Evolutionary conservation across 1,139 yeast genomes (phyloP).

Genomic region (Suhomyces chickasaworum): DNA sequence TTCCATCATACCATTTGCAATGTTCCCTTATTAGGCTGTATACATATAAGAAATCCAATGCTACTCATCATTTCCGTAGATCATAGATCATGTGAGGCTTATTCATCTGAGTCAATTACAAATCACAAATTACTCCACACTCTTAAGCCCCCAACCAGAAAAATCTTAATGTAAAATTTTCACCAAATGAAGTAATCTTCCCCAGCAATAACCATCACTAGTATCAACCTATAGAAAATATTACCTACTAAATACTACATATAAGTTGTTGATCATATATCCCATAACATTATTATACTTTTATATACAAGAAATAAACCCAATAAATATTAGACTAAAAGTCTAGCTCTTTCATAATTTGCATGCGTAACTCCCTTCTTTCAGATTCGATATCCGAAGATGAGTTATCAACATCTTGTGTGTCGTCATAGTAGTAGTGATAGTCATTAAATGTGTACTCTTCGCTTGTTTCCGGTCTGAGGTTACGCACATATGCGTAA

Average conservation of each 20-base stretch:
- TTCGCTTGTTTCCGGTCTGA: conserved; percentile 5
- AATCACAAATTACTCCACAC: too few species aligned
- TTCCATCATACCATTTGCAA: neutral
- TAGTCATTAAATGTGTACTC: conserved; percentile 19
- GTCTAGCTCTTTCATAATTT: conserved; percentile 38
- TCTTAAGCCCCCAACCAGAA: neutral
- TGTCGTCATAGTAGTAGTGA: conserved; percentile 18
- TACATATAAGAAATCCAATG: conserved; percentile 7
- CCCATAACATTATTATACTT: conserved; percentile 4
- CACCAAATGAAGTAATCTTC: too few species aligned
- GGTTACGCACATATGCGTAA: conserved; percentile 12
- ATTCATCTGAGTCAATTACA: too few species aligned
- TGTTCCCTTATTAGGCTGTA: neutral
- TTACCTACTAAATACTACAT: too few species aligned
- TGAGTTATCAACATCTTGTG: conserved; percentile 11
- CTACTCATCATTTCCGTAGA: neutral
- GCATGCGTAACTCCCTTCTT: conserved; percentile 42
- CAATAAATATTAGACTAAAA: conserved; percentile 2
- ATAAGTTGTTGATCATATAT: neutral
- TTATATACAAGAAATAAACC: conserved; percentile 11
- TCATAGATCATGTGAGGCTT: neutral
- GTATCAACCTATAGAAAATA: too few species aligned
- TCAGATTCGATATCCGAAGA: conserved; percentile 32
- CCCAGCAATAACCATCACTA: too few species aligned
- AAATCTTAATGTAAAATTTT: neutral